A percentile compares a stretch with the other conserved stretches of the same genome.
Conservation (phyloP, 169 alveolate genomes). For the Hepatocystis sp. region DNA sequence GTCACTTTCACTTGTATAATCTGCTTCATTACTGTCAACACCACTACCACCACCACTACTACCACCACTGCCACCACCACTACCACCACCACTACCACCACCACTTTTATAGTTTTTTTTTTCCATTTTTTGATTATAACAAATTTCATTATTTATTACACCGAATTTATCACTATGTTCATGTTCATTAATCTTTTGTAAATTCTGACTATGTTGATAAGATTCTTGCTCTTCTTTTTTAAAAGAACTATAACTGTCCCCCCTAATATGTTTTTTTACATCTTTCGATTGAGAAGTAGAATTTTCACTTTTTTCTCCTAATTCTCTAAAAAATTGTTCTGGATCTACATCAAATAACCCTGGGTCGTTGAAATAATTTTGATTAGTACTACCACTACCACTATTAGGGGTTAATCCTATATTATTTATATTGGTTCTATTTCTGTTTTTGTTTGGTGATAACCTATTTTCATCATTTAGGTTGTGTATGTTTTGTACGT, state of each 20-base stretch:
- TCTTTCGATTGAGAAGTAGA: slow-evolving; percentile 24
- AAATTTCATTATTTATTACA: background rate
- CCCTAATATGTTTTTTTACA: slow-evolving; percentile 2
- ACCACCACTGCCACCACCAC: background rate
- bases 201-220: too few species aligned
- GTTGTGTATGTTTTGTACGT: too few species aligned
- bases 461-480: background rate
- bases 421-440: too few species aligned
- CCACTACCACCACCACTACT: background rate
- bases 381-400: too few species aligned
- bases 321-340: slow-evolving; percentile 81
- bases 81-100: slow-evolving; percentile 1
- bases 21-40: background rate
- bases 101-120: background rate
- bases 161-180: background rate
- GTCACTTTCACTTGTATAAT: too few species aligned
- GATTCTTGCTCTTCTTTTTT: too few species aligned
- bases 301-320: slow-evolving; percentile 77
- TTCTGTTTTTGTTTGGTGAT: background rate
- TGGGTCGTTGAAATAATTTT: background rate
- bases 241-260: too few species aligned
- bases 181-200: too few species aligned
- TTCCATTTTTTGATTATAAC: background rate
- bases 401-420: too few species aligned
- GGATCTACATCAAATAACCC: slow-evolving; percentile 74